Evolutionary conservation across 768 basidiomycete genomes (phyloP).

Genomic region (Hygrophorus pudorinus): DNA sequence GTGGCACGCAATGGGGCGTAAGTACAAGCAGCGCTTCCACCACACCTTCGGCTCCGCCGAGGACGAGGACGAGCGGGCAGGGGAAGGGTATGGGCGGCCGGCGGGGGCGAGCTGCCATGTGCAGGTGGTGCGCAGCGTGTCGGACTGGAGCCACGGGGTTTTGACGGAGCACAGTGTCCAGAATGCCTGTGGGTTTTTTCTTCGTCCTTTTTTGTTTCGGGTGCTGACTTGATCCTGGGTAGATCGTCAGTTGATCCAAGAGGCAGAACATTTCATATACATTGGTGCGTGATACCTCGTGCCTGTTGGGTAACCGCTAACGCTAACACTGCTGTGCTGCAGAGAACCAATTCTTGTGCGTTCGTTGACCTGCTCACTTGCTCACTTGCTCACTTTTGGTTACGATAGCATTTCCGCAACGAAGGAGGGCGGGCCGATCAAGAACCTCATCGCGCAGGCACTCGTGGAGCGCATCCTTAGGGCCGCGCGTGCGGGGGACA

Average conservation of each 20-base stretch:
- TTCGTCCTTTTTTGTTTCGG: not conserved
- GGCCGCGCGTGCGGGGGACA: conserved; percentile 58
- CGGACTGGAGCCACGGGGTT: conserved; percentile 92
- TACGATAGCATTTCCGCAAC: conserved; percentile 65
- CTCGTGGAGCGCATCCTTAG: conserved; percentile 76
- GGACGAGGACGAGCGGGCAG: conserved; percentile 32
- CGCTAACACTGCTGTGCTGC: conserved; percentile 14
- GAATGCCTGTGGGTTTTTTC: conserved; percentile 65
- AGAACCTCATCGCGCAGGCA: conserved; percentile 78
- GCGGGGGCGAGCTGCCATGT: conserved; percentile 48
- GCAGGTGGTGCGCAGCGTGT: conserved; percentile 79
- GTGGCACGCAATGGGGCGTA: conserved; percentile 47
- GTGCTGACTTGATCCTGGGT: conserved; percentile 1
- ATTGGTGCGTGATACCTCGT: conserved; percentile 49
- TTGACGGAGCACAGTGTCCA: conserved; percentile 87
- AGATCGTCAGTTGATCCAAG: conserved; percentile 74
- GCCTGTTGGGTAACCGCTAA: too few relatives aligned
- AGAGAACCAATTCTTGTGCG: conserved; percentile 88
- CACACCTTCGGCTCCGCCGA: too few relatives aligned
- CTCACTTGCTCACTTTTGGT: not conserved
- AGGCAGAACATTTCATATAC: conserved; percentile 84
- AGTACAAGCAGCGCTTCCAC: conserved; percentile 61
- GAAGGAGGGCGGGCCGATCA: conserved; percentile 49
- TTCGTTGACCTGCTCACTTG: conserved; percentile 4
- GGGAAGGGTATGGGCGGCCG: conserved; percentile 30